These are phyloP conservation scores for sunflower (Helianthus annuus) DNA, from an alignment of 129 eudicot species.

Conservation along the genomic window DNA sequence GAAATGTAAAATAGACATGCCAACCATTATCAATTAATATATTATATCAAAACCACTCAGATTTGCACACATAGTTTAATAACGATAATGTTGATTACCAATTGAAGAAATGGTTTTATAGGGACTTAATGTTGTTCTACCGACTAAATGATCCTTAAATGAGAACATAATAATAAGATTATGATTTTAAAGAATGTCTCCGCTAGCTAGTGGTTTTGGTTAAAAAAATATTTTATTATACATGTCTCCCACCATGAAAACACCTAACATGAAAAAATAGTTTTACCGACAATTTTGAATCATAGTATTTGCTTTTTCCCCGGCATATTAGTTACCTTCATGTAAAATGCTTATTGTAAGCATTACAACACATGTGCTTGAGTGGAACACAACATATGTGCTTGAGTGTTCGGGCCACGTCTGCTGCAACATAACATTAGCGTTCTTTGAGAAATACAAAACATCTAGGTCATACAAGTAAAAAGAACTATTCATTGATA, in stretches of 20 bases:
- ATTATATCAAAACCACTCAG: neutral
- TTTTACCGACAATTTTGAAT: slow-evolving; percentile 21
- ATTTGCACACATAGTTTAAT: neutral
- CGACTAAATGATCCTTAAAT: slow-evolving; percentile 28
- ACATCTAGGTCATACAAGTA: no score
- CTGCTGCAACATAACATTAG: no score
- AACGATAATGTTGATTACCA: neutral
- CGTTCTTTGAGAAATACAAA: no score
- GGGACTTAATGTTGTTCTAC: slow-evolving; percentile 7
- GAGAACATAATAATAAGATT: slow-evolving; percentile 17
- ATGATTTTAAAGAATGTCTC: slow-evolving; percentile 20
- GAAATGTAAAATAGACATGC: neutral
- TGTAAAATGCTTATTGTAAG: neutral
- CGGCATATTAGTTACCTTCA: neutral
- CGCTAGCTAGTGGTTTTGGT: slow-evolving; percentile 7
- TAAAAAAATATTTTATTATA: slow-evolving; percentile 2
- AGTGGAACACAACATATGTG: neutral
- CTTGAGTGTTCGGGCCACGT: neutral
- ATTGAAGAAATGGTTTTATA: slow-evolving; percentile 1
- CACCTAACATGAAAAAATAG: slow-evolving; percentile 21
- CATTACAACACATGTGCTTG: neutral
- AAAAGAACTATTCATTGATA: no score
- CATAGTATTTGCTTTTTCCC: slow-evolving; percentile 3
- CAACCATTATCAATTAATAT: neutral
- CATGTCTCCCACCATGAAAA: slow-evolving; percentile 29